These are phyloP conservation scores for Sutorius eximius DNA, from an alignment of 1,284 basidiomycete genomes.

Conservation along the genomic window DNA sequence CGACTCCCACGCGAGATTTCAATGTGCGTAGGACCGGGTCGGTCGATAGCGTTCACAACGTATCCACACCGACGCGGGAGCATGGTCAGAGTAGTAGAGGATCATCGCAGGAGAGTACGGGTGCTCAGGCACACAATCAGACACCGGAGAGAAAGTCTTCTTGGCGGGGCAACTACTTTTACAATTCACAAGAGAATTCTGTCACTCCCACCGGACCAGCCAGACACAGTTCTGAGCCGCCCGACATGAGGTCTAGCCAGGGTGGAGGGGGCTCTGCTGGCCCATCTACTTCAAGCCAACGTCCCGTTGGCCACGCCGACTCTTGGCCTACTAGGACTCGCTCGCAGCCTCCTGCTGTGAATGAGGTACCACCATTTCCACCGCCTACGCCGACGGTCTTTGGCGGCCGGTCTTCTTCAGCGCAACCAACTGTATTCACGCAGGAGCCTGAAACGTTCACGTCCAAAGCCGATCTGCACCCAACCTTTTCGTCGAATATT, in stretches of 20 bases:
- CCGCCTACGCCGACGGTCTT: slow-evolving; percentile 29
- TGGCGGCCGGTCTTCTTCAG: slow-evolving; percentile 18
- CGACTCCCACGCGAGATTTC: slow-evolving; percentile 35
- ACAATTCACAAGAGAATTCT: slow-evolving; percentile 20
- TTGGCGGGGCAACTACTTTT: slow-evolving; percentile 15
- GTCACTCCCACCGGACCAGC: slow-evolving; percentile 12
- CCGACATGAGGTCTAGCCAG: slow-evolving; percentile 12
- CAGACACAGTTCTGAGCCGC: slow-evolving; percentile 30
- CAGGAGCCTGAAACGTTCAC: slow-evolving; percentile 43
- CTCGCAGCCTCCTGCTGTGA: slow-evolving; percentile 19
- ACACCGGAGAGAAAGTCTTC: slow-evolving; percentile 26
- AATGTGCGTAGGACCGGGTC: slow-evolving; percentile 28
- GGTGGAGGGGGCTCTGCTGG: slow-evolving; percentile 8
- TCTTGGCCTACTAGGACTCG: slow-evolving; percentile 19
- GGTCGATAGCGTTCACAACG: slow-evolving; percentile 13
- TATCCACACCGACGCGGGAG: slow-evolving; percentile 25
- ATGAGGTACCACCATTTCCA: slow-evolving; percentile 32
- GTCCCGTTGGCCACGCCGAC: slow-evolving; percentile 16
- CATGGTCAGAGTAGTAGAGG: slow-evolving; percentile 16
- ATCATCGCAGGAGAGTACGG: slow-evolving; percentile 11
- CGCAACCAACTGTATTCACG: slow-evolving; percentile 21
- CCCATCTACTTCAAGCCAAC: slow-evolving; percentile 20
- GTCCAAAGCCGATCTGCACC: slow-evolving; percentile 48
- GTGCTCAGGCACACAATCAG: slow-evolving; percentile 18
- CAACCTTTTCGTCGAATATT: slow-evolving; percentile 65